Evolutionary conservation across 2,329 filamentous ascomycete genomes (phyloP).

Genomic region (Diaporthe amygdali): DNA sequence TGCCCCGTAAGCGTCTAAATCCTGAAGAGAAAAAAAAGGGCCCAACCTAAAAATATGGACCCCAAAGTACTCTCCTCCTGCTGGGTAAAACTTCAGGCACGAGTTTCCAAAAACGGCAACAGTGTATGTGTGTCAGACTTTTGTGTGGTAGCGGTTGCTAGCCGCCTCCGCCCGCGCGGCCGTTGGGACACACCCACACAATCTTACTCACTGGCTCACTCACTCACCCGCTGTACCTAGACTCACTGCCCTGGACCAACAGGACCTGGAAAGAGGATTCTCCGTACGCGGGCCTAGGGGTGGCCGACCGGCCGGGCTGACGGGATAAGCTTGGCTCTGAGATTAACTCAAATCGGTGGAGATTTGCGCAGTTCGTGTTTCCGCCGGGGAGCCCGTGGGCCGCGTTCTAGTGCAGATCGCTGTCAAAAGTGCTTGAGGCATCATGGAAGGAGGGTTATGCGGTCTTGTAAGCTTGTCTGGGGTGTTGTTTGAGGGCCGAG

Average conservation of each 20-base stretch:
- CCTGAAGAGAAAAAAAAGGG: no score
- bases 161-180: background rate
- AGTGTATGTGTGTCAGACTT: background rate
- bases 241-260: background rate
- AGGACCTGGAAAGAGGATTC: background rate
- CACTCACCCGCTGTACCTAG: background rate
- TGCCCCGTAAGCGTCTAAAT: constrained; percentile 1
- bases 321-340: background rate
- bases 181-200: no score
- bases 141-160: background rate
- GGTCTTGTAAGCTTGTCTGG: background rate
- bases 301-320: background rate
- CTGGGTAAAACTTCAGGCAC: background rate
- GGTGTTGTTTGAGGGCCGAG: background rate
- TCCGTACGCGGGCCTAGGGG: background rate
- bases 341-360: background rate
- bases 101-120: constrained; percentile 1
- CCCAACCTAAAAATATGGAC: constrained; percentile 6
- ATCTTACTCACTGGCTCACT: no score
- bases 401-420: background rate
- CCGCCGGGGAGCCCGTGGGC: background rate
- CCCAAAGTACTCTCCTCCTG: background rate
- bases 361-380: background rate
- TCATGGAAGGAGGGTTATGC: background rate
- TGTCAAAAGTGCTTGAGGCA: background rate